Base-by-base conservation (phyloP, 2,329 filamentous ascomycete species). In the Epichloe glyceriae region DNA sequence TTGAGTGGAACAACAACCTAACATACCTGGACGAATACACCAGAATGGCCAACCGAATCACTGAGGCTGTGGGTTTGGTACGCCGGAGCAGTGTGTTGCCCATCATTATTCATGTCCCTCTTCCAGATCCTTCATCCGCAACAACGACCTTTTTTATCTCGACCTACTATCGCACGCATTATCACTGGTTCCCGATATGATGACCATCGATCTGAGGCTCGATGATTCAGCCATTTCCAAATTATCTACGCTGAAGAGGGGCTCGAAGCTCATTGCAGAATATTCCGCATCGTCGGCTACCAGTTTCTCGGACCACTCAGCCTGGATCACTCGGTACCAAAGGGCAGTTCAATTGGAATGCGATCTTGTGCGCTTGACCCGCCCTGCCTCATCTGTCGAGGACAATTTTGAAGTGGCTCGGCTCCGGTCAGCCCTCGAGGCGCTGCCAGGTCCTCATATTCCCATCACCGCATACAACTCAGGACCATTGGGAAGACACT, bases 401-500 rank as follows among this genome's bases (percentile, higher is more conserved):
- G 83, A 87, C 56, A 84, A 85, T 53, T 76, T 81, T 47, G 75
- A 76, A 3, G 72, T 85, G 15, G 70, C 76, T 34, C 69, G 71
- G 11, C 72, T 86, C 30, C 74, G 75, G 52, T 70, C 73, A 37
- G 68, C 70, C 15, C 68, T 80, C 4, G 66, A 68, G 45, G 64
- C 64, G 12, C 60, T 73, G 3, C 54, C 57, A 10, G 67, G 68
- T 0, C 65, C 67, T 0, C 66, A 66, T 5, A 64, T 80, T 14
- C 78, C 81, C 0, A 52, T 85, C 1, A 78, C 83, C 20, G 74
- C 77, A 10, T 85, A 82, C 64, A 86, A 85, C 56, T 80, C 79
- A 0, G 83, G 83, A 0, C 63, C 69, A 6, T 65, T 78, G 4
- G 85, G 85, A 0, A 74, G 81, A 41, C 73, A 76, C 46, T 88